phyloP scores from a whole-genome alignment of 2,329 filamentous ascomycete species.

The Diaporthe ilicicola region DNA sequence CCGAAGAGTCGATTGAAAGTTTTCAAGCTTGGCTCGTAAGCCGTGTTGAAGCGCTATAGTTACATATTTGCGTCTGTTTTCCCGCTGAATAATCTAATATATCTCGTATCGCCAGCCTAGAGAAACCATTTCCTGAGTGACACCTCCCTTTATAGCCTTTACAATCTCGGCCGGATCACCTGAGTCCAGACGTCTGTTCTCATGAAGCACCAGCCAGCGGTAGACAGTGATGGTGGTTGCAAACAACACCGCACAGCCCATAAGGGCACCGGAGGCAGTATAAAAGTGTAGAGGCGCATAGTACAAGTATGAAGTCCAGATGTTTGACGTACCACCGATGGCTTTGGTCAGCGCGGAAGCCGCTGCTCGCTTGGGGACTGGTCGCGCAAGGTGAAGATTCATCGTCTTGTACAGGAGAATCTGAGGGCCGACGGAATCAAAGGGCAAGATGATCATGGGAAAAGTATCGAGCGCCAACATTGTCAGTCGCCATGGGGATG shows the following conservation, averaged over 20 bases:
- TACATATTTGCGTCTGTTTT: not conserved
- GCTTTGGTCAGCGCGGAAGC: conserved; percentile 51
- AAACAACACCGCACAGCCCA: conserved; percentile 45
- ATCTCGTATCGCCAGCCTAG: conserved; percentile 54
- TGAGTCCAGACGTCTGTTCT: conserved; percentile 49
- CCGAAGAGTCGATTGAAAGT: not conserved
- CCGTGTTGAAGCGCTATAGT: not conserved
- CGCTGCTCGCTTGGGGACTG: conserved; percentile 51
- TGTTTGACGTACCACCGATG: conserved; percentile 46
- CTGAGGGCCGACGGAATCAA: conserved; percentile 49
- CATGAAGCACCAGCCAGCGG: conserved; percentile 47
- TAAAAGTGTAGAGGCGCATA: conserved; percentile 48
- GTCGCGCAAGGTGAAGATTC: conserved; percentile 50
- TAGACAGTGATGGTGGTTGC: conserved; percentile 46
- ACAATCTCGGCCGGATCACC: conserved; percentile 46
- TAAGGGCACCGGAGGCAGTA: conserved; percentile 50
- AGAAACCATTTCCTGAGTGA: conserved; percentile 53
- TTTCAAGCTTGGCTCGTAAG: not conserved
- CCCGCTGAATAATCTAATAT: conserved; percentile 40
- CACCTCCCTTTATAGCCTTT: conserved; percentile 50
- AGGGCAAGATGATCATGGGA: conserved; percentile 51
- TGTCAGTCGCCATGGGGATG: conserved; percentile 47
- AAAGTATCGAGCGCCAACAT: conserved; percentile 50
- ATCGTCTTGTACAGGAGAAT: conserved; percentile 52
- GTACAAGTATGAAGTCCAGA: conserved; percentile 48